Percentiles rank a stretch among this genome's conserved stretches.
Conservation (phyloP, 2,329 filamentous ascomycete species). For the Tolypocladium tundrense region DNA sequence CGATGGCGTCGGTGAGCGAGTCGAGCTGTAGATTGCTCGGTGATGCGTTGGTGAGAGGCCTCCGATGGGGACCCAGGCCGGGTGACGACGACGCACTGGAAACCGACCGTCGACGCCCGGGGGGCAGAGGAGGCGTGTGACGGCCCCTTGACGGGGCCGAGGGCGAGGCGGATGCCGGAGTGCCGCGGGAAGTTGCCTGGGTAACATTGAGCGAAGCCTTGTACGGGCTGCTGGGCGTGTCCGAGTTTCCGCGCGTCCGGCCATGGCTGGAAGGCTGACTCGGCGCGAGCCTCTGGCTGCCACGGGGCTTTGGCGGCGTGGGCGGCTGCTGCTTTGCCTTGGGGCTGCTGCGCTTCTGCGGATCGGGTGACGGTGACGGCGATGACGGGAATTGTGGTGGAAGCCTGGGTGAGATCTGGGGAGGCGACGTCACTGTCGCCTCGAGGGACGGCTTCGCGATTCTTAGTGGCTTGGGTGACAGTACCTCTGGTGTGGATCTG, state of each 20-base stretch:
- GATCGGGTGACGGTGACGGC: constrained; percentile 16
- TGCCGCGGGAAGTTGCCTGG: neutral
- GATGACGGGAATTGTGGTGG: constrained; percentile 7
- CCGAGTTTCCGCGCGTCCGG: constrained; percentile 6
- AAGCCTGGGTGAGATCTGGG: constrained; percentile 13
- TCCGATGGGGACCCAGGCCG: constrained; percentile 22
- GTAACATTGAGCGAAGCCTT: neutral
- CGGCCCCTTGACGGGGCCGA: neutral
- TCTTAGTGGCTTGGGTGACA: constrained; percentile 23
- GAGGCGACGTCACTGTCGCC: constrained; percentile 14
- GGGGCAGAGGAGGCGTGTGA: constrained; percentile 4
- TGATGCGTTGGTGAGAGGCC: constrained; percentile 15
- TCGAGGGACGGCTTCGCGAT: constrained; percentile 18
- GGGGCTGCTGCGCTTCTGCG: constrained; percentile 13
- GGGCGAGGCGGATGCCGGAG: neutral
- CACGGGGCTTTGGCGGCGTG: constrained; percentile 24
- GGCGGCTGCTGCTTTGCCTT: constrained; percentile 18
- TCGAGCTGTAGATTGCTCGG: constrained; percentile 42
- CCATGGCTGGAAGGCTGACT: neutral
- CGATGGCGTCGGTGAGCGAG: constrained; percentile 62
- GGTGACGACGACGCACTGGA: constrained; percentile 24
- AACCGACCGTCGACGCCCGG: constrained; percentile 7
- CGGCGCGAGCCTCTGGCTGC: constrained; percentile 10
- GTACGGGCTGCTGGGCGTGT: neutral
- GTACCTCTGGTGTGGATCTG: constrained; percentile 12